These are phyloP conservation scores for Penicillium sp. DNA, from an alignment of 2,329 filamentous ascomycete species.

Conservation along the genomic window DNA sequence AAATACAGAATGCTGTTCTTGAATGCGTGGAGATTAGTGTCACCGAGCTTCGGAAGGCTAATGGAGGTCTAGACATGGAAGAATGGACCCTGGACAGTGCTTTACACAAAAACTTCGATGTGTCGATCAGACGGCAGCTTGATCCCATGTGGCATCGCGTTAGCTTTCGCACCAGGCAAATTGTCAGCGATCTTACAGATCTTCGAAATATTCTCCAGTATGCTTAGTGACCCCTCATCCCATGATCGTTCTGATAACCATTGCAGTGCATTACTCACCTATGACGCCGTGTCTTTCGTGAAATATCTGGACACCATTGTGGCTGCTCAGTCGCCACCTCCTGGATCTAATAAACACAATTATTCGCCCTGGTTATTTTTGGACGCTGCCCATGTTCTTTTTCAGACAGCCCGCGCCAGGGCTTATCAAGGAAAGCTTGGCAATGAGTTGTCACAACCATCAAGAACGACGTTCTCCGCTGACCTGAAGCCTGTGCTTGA, in stretches of 20 bases:
- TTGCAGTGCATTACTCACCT: constrained; percentile 62
- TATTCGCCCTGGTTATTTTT: constrained; percentile 95
- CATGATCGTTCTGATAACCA: constrained; percentile 11
- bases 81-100: constrained; percentile 96
- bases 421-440: constrained; percentile 73
- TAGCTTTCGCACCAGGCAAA: constrained; percentile 90
- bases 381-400: constrained; percentile 89
- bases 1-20: constrained; percentile 89
- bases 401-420: constrained; percentile 78
- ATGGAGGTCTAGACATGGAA: constrained; percentile 85
- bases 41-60: constrained; percentile 84
- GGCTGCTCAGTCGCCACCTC: constrained; percentile 79
- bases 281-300: constrained; percentile 85
- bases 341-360: constrained; percentile 77
- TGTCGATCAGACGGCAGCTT: constrained; percentile 78
- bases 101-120: constrained; percentile 84
- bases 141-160: constrained; percentile 97
- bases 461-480: constrained; percentile 48
- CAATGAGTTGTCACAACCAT: constrained; percentile 46
- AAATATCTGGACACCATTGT: constrained; percentile 92
- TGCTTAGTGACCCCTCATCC: not conserved
- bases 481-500: constrained; percentile 76
- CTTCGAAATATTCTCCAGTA: constrained; percentile 74
- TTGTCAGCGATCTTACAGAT: constrained; percentile 81
- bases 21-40: constrained; percentile 96